phyloP scores from a whole-genome alignment of 2,329 filamentous ascomycete species.

The Talaromyces sp. region DNA sequence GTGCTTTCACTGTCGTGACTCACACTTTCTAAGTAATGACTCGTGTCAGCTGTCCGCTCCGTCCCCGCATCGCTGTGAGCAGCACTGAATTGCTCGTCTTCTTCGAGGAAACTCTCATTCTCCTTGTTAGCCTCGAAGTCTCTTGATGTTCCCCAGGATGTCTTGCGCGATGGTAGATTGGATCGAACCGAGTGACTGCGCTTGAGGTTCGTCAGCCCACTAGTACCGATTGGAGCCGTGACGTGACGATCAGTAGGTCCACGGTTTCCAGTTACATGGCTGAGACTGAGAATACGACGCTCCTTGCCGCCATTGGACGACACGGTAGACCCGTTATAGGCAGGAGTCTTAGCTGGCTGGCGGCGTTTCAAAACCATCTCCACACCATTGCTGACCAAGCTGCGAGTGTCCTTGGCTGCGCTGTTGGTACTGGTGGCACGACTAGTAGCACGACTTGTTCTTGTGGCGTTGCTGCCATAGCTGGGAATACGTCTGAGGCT shows the following conservation, averaged over 20 bases:
- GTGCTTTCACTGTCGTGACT: conserved; percentile 32
- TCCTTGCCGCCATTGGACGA: conserved; percentile 52
- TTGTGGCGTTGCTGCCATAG: conserved; percentile 40
- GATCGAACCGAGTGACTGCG: conserved; percentile 75
- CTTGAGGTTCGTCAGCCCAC: conserved; percentile 59
- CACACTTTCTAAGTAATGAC: conserved; percentile 43
- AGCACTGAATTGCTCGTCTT: conserved; percentile 48
- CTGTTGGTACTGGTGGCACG: conserved; percentile 33
- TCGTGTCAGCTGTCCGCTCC: conserved; percentile 44
- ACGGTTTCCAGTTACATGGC: conserved; percentile 77
- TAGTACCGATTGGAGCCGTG: conserved; percentile 29
- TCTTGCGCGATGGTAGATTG: conserved; percentile 59
- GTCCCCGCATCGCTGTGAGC: conserved; percentile 51
- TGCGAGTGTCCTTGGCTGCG: conserved; percentile 35
- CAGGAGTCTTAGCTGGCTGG: conserved; percentile 42
- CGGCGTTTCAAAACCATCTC: conserved; percentile 52
- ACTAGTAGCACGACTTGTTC: conserved; percentile 30
- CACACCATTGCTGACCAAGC: conserved; percentile 41
- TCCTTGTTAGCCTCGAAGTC: conserved; percentile 54
- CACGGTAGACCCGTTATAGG: conserved; percentile 40
- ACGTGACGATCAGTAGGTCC: conserved; percentile 32
- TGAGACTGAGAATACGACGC: conserved; percentile 83
- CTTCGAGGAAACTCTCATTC: conserved; percentile 61
- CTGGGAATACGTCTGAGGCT: conserved; percentile 52
- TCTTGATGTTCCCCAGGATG: conserved; percentile 61